Conservation (phyloP, 306 rosid genomes). For the Astragalus glycyphyllos region DNA sequence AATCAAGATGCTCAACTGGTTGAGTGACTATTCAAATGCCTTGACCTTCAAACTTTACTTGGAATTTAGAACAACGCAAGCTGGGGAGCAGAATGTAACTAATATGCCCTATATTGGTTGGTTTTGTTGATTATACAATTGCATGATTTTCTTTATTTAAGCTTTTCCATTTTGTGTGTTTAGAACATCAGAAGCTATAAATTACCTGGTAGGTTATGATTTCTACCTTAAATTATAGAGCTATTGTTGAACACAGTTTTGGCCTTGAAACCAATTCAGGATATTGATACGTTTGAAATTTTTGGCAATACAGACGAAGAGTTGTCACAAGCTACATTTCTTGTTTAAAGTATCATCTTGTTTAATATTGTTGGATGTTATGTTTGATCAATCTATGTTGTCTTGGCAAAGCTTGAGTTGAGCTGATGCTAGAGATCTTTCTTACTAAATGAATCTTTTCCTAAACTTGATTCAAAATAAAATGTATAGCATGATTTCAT, state of each 20-base stretch:
- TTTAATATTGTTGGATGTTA: neutral
- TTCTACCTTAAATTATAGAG: constrained; percentile 19
- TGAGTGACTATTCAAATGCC: constrained; percentile 20
- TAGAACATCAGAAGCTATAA: constrained; percentile 35
- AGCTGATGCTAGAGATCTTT: too few species aligned
- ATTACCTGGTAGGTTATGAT: constrained; percentile 16
- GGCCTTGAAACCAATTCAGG: constrained; percentile 15
- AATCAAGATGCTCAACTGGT: constrained; percentile 35
- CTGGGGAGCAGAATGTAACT: constrained; percentile 25
- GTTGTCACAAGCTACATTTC: neutral
- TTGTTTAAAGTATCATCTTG: neutral
- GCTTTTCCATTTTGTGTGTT: constrained; percentile 7
- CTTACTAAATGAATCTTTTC: too few species aligned
- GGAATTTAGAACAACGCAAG: constrained; percentile 28
- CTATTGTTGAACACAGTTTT: constrained; percentile 25
- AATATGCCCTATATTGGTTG: constrained; percentile 39
- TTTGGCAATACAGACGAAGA: constrained; percentile 16
- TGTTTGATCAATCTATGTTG: too few species aligned
- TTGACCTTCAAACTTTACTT: neutral
- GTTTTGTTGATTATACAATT: constrained; percentile 13
- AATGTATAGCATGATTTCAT: too few species aligned
- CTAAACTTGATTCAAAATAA: too few species aligned
- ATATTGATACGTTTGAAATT: neutral
- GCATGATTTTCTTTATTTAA: neutral
- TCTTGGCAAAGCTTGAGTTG: too few species aligned